Evolutionary conservation across 345 rosid species (phyloP).

Genomic region (Eucalyptus regnans): DNA sequence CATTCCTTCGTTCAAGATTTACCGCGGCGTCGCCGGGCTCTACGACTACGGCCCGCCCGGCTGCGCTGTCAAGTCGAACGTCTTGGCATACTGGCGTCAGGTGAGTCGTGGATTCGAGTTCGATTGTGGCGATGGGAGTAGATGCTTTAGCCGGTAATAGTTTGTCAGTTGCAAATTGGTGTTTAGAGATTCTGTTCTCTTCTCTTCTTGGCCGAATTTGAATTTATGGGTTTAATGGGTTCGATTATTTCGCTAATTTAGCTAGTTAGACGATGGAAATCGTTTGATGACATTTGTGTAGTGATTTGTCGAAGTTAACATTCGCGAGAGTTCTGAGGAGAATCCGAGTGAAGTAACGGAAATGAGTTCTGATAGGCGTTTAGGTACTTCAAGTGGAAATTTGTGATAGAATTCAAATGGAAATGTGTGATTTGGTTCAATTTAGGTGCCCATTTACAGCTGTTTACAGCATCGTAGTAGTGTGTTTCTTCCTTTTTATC

Average conservation of each 20-base stretch:
- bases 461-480: not conserved
- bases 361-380: not conserved
- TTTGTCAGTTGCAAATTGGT: not conserved
- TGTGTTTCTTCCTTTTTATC: not conserved
- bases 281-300: not conserved
- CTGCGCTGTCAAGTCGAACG: constrained; percentile 74
- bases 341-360: not conserved
- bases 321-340: not conserved
- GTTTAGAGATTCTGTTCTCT: not conserved
- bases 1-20: constrained; percentile 81
- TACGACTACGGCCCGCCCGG: constrained; percentile 96
- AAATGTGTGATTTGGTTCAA: not conserved
- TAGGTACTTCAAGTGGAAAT: not conserved
- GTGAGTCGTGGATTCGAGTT: constrained; percentile 8
- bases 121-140: not conserved
- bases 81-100: constrained; percentile 93
- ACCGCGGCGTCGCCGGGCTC: constrained; percentile 88
- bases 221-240: not conserved
- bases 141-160: not conserved
- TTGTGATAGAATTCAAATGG: not conserved
- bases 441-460: not conserved
- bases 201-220: not conserved
- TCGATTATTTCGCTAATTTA: not conserved
- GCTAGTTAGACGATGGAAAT: not conserved
- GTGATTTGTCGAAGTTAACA: not conserved